Conservation (phyloP, 768 basidiomycete species). For the Pisolithus microcarpus region DNA sequence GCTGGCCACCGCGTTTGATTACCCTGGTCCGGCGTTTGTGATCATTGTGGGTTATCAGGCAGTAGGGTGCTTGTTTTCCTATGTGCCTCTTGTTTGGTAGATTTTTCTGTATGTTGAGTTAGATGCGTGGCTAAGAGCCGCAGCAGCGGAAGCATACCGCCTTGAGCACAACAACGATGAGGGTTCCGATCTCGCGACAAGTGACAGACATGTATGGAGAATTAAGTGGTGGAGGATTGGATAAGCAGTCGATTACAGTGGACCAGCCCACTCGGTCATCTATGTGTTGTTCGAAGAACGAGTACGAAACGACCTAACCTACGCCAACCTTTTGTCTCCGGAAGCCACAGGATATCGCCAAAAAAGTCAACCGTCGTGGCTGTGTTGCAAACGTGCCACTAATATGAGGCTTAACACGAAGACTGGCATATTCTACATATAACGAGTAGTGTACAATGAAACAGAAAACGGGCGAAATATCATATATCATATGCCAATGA, state of each 20-base stretch:
- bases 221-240: slow-evolving; percentile 1
- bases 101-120: slow-evolving; percentile 54
- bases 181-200: slow-evolving; percentile 79
- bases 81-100: slow-evolving; percentile 88
- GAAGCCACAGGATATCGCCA: too few relatives aligned
- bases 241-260: background rate
- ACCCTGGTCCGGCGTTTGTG: slow-evolving; percentile 85
- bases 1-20: slow-evolving; percentile 96
- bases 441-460: too few relatives aligned
- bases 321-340: too few relatives aligned
- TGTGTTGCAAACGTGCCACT: too few relatives aligned
- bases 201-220: slow-evolving; percentile 45
- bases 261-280: too few relatives aligned
- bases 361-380: too few relatives aligned
- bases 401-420: too few relatives aligned
- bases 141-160: slow-evolving; percentile 56
- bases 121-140: slow-evolving; percentile 6
- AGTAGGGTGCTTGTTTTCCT: slow-evolving; percentile 97
- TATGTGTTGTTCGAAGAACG: background rate
- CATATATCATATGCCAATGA: too few relatives aligned
- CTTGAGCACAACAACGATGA: slow-evolving; percentile 89
- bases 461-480: too few relatives aligned
- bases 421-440: too few relatives aligned
- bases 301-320: background rate
- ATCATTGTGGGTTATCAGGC: slow-evolving; percentile 67